Percentiles rank a stretch among this genome's conserved stretches.
These are phyloP conservation scores for Exophiala alcalophila DNA, from an alignment of 2,329 filamentous ascomycete species.

Conservation along the genomic window DNA sequence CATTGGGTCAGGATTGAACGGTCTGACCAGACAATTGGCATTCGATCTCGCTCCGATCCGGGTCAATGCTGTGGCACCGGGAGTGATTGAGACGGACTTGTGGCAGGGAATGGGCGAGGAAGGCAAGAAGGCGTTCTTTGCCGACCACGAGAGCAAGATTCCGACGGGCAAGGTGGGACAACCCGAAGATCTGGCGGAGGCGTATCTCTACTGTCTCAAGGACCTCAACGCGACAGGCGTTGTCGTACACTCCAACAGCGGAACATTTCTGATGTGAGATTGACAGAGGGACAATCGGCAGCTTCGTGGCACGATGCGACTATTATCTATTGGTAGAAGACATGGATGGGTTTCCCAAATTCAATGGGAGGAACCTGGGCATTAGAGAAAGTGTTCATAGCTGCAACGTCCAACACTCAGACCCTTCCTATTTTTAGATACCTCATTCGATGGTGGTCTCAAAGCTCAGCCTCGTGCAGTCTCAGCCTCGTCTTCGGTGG, in stretches of 20 bases:
- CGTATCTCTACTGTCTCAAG: slow-evolving; percentile 49
- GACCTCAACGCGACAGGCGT: slow-evolving; percentile 47
- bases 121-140: slow-evolving; percentile 29
- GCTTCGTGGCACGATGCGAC: too few species aligned
- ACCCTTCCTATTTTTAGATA: too few species aligned
- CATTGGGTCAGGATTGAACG: slow-evolving; percentile 52
- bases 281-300: background rate
- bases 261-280: slow-evolving; percentile 31
- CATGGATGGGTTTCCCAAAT: too few species aligned
- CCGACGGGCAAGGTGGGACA: slow-evolving; percentile 37
- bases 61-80: slow-evolving; percentile 61
- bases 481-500: too few species aligned
- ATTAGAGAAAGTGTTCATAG: too few species aligned
- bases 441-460: too few species aligned
- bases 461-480: too few species aligned
- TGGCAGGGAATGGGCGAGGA: slow-evolving; percentile 35
- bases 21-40: slow-evolving; percentile 56
- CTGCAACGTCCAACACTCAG: too few species aligned
- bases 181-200: slow-evolving; percentile 47
- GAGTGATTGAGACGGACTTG: slow-evolving; percentile 51
- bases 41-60: slow-evolving; percentile 62
- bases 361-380: too few species aligned
- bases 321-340: too few species aligned
- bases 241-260: slow-evolving; percentile 45
- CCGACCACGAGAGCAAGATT: slow-evolving; percentile 23